Percentiles rank a stretch among this genome's conserved stretches.
These are phyloP conservation scores for Xylaria flabelliformis DNA, from an alignment of 495 filamentous ascomycete species.

Conservation along the genomic window DNA sequence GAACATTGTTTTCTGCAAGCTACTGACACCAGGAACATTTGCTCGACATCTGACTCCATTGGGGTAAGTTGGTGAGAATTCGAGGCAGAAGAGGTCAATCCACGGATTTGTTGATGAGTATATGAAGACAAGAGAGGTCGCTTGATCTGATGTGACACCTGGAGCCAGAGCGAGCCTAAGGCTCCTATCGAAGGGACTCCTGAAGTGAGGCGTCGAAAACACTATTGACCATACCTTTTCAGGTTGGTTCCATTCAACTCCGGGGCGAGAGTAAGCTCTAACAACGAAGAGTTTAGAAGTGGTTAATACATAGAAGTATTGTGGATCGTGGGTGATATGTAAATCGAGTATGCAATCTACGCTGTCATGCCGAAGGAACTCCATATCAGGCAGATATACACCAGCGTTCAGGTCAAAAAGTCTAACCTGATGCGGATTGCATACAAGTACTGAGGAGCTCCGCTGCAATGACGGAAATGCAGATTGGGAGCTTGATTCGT, in stretches of 20 bases:
- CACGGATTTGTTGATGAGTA: slow-evolving; percentile 31
- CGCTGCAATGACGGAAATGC: slow-evolving; percentile 33
- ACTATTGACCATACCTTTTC: slow-evolving; percentile 35
- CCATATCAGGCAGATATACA: slow-evolving; percentile 31
- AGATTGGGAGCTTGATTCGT: slow-evolving; percentile 28
- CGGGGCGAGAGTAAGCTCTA: slow-evolving; percentile 29
- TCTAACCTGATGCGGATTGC: slow-evolving; percentile 31
- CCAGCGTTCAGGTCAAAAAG: slow-evolving; percentile 37
- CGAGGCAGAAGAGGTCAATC: slow-evolving; percentile 44
- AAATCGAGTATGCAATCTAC: slow-evolving; percentile 38
- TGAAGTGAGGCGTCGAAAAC: slow-evolving; percentile 37
- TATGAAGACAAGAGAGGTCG: slow-evolving; percentile 35
- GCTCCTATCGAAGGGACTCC: slow-evolving; percentile 31
- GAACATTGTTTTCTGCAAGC: slow-evolving; percentile 15
- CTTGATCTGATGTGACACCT: slow-evolving; percentile 24
- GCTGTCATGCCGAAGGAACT: slow-evolving; percentile 26
- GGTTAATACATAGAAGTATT: slow-evolving; percentile 39
- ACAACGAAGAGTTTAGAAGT: slow-evolving; percentile 37
- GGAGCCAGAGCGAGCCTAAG: slow-evolving; percentile 33
- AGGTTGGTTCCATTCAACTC: slow-evolving; percentile 29
- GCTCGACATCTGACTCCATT: slow-evolving; percentile 33
- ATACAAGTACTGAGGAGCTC: slow-evolving; percentile 38
- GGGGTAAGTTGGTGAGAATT: slow-evolving; percentile 35
- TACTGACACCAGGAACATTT: slow-evolving; percentile 26
- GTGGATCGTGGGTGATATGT: slow-evolving; percentile 33